phyloP scores from a whole-genome alignment of 805 yeast species.

The Teunomyces atbi region DNA sequence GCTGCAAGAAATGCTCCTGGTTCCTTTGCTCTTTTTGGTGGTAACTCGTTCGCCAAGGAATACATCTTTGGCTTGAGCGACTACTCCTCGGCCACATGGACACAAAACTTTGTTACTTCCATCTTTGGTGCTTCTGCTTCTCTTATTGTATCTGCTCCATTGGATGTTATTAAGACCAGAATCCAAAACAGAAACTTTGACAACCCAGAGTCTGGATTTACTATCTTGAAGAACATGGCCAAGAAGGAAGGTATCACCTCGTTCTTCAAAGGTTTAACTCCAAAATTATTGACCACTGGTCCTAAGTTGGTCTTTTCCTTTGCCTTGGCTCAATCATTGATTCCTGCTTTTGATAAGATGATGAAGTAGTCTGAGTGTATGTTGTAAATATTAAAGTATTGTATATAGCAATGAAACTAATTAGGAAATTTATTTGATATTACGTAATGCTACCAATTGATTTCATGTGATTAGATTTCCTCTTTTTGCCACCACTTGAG shows the following conservation, averaged over 20 bases:
- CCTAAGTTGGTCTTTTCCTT: constrained; percentile 98
- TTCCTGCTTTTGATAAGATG: constrained; percentile 88
- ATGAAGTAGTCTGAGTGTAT: constrained; percentile 31
- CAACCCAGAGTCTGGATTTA: constrained; percentile 91
- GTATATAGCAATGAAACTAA: not conserved
- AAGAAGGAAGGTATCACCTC: constrained; percentile 87
- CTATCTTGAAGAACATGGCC: constrained; percentile 88
- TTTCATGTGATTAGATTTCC: not conserved
- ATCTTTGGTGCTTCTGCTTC: constrained; percentile 97
- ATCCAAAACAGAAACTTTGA: constrained; percentile 96
- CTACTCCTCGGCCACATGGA: constrained; percentile 90
- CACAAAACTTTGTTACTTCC: constrained; percentile 91
- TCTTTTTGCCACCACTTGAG: not conserved
- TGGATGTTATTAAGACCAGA: constrained; percentile 97
- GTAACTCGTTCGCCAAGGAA: constrained; percentile 98
- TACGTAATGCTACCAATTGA: not conserved
- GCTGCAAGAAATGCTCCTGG: constrained; percentile 99
- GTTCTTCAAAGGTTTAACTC: constrained; percentile 95
- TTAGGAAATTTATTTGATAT: not conserved
- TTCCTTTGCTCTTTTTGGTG: constrained; percentile 95
- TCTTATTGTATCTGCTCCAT: constrained; percentile 93
- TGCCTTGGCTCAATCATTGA: constrained; percentile 94
- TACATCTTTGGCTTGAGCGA: constrained; percentile 83
- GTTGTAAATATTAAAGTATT: not conserved
- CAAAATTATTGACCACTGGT: constrained; percentile 95